A percentile compares a stretch with the other conserved stretches of the same genome.
phyloP scores from a whole-genome alignment of 139 green algal genomes.

The Volvox reticuliferus region DNA sequence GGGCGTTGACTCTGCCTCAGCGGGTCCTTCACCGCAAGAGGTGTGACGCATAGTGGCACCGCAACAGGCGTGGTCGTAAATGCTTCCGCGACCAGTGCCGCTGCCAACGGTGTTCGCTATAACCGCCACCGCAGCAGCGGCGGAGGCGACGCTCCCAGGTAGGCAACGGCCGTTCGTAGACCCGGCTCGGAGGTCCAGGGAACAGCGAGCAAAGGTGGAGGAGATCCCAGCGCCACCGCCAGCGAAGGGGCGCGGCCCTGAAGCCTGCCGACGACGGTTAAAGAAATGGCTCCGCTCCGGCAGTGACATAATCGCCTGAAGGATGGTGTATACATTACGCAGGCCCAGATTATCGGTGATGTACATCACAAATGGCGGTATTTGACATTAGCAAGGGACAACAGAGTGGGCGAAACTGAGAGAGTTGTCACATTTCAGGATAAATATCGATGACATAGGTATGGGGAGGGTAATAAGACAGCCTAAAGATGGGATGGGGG shows the following conservation, averaged over 20 bases:
- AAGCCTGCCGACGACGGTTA: background rate
- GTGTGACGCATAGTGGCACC: background rate
- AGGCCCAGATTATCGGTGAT: too few species aligned
- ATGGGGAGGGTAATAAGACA: too few species aligned
- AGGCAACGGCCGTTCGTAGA: background rate
- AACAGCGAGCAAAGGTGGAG: background rate
- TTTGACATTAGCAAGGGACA: too few species aligned
- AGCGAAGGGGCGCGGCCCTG: background rate
- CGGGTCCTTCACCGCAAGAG: background rate
- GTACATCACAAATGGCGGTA: too few species aligned
- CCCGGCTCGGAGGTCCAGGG: slow-evolving; percentile 1
- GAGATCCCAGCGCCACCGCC: background rate
- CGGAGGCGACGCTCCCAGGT: background rate
- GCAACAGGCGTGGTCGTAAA: background rate
- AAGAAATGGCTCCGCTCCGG: slow-evolving; percentile 38
- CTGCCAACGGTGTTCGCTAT: background rate
- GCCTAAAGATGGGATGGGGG: too few species aligned
- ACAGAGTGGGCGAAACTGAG: too few species aligned
- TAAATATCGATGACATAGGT: too few species aligned
- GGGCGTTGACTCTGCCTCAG: background rate
- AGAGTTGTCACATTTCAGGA: too few species aligned
- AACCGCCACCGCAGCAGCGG: too few species aligned
- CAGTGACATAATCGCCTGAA: slow-evolving; percentile 20
- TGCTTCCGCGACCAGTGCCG: background rate
- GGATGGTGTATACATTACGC: too few species aligned